Percentiles rank a stretch among this genome's conserved stretches.
phyloP scores from a whole-genome alignment of 352 stramenopile genomes.

The Globisporangium cylindrosporum region DNA sequence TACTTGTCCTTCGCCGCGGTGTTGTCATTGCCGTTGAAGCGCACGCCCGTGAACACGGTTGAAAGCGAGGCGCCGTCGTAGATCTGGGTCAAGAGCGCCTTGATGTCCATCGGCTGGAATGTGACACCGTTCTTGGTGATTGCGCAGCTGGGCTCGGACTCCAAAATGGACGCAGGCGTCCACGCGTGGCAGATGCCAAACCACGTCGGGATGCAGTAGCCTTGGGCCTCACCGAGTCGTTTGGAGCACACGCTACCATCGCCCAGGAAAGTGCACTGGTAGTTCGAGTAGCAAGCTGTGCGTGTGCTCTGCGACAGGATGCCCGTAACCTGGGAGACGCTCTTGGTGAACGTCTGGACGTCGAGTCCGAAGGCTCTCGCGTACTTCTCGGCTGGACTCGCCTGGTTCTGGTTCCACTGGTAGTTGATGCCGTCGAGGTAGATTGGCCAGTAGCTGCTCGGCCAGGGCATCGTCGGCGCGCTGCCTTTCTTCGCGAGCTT shows the following conservation, averaged over 20 bases:
- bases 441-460: slow-evolving; percentile 57
- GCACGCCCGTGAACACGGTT: slow-evolving; percentile 17
- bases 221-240: slow-evolving; percentile 5
- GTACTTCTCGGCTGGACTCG: slow-evolving; percentile 45
- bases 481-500: slow-evolving; percentile 27
- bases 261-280: slow-evolving; percentile 31
- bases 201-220: slow-evolving; percentile 53
- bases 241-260: slow-evolving; percentile 29
- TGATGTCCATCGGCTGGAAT: slow-evolving; percentile 56
- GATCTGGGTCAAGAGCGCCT: slow-evolving; percentile 35
- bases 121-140: slow-evolving; percentile 35
- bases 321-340: slow-evolving; percentile 19
- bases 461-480: slow-evolving; percentile 33
- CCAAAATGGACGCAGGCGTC: slow-evolving; percentile 44
- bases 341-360: slow-evolving; percentile 23
- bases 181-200: slow-evolving; percentile 59
- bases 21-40: slow-evolving; percentile 19
- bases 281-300: slow-evolving; percentile 11
- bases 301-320: slow-evolving; percentile 24
- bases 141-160: slow-evolving; percentile 15
- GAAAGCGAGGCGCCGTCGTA: slow-evolving; percentile 13
- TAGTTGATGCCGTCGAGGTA: slow-evolving; percentile 68
- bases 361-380: slow-evolving; percentile 40
- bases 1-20: slow-evolving; percentile 16
- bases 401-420: slow-evolving; percentile 27